Evolutionary conservation across 139 green algal genomes (phyloP), one percentile per base, ranked within the genome.

Genomic region (Micractinium sp.): DNA sequence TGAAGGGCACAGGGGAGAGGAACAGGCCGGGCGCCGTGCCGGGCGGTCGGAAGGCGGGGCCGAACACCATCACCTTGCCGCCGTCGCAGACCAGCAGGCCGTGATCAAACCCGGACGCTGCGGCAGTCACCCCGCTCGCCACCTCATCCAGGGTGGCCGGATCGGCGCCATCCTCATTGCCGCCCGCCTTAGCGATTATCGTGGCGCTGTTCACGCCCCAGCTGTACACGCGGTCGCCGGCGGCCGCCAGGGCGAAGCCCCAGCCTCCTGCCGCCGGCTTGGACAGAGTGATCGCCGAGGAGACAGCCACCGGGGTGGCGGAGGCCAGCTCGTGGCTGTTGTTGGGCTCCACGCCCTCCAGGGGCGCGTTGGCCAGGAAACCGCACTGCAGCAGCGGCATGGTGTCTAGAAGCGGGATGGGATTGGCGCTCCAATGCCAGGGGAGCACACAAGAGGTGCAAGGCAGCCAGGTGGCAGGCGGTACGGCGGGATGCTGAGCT

Each of bases 181-280:
- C 83, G 0, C 83, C 83, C 90, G 90, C 87, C 89, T 91, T 88
- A 61, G 91, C 91, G 25, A 84, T 82, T 29, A 94, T 77, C 0
- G 86, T 85, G 31, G 90, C 90, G 47, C 33, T 39, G 71, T 90
- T 92, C 38, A 96, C 95, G 33, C 95, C 95, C 95, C 95, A 97
- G 20, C 90, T 91, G 90, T 89, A 95, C 33, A 97, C 84, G 29
- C 85, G 93, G 19, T 87, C 85, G 4, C 35, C 39, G 35, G 80
- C 91, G n/a, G 90, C n/a, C 12, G 91, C 91, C 35, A 89, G 38
- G 0, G 41, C 90, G 35, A 92, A 92, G 7, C 86, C 90, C 90
- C 90, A 92, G 1, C 90, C 90, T 13, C 90, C 90, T 1, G 78
- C 29, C 29, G 36, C 90, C 16, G 79, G 63, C 23, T 75, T 73